A percentile compares a stretch with the other conserved stretches of the same genome.
Conservation (phyloP, 2,329 filamentous ascomycete genomes). For the Ilyonectria destructans region DNA sequence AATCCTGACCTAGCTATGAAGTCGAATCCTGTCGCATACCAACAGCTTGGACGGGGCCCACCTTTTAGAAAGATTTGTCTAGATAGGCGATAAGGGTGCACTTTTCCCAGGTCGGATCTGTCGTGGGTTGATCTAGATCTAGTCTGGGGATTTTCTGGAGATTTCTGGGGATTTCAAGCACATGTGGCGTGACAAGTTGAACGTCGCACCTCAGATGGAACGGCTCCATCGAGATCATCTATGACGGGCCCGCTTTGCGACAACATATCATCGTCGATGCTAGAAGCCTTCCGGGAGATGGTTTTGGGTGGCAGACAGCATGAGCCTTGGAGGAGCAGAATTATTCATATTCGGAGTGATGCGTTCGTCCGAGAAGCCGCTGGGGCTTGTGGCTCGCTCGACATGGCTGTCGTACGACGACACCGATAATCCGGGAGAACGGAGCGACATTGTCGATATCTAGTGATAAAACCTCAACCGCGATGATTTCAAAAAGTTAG, state of each 20-base stretch:
- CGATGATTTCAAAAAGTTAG: background rate
- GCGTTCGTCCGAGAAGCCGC: background rate
- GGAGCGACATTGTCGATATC: slow-evolving; percentile 2
- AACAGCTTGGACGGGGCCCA: slow-evolving; percentile 17
- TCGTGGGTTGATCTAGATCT: slow-evolving; percentile 29
- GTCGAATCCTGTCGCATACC: background rate
- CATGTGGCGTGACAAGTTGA: slow-evolving; percentile 31
- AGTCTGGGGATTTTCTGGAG: slow-evolving; percentile 28
- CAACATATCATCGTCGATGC: background rate
- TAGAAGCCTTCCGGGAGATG: background rate
- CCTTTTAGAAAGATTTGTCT: slow-evolving; percentile 15
- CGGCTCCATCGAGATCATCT: background rate
- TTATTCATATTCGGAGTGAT: background rate
- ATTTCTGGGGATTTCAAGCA: slow-evolving; percentile 19
- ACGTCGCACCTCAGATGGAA: background rate
- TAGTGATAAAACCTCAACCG: background rate
- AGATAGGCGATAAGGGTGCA: slow-evolving; percentile 37
- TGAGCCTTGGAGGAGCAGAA: background rate
- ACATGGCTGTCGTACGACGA: slow-evolving; percentile 21
- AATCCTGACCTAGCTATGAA: background rate
- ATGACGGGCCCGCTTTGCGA: background rate
- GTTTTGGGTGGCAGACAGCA: no score
- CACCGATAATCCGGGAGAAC: slow-evolving; percentile 5
- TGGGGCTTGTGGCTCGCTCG: background rate
- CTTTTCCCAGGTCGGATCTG: slow-evolving; percentile 29